phyloP scores from a whole-genome alignment of 768 basidiomycete genomes.

The Trametes punicea region DNA sequence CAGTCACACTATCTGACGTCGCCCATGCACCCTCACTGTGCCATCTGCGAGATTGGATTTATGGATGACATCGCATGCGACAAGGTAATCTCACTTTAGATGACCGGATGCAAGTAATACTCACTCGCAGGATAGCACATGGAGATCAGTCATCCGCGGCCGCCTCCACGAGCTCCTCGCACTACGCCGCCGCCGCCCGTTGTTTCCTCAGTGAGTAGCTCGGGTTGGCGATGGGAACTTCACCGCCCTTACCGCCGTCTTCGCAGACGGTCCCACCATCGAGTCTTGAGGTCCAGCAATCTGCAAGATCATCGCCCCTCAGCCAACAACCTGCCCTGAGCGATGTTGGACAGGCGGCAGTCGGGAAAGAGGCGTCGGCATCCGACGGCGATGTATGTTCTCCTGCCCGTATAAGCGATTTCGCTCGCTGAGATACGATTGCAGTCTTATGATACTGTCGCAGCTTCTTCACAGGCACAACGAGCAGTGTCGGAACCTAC shows the following conservation, averaged over 20 bases:
- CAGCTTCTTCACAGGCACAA: conserved; percentile 10
- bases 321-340: neutral
- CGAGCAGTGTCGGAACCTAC: conserved; percentile 19
- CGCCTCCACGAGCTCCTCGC: neutral
- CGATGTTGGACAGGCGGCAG: neutral
- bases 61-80: conserved; percentile 12
- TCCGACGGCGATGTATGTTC: conserved; percentile 1
- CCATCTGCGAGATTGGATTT: conserved; percentile 23
- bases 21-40: conserved; percentile 23
- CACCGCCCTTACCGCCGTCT: too few relatives aligned
- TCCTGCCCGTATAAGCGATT: neutral
- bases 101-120: neutral
- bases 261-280: neutral
- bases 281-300: neutral
- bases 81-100: conserved; percentile 14
- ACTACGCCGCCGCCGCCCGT: neutral
- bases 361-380: neutral
- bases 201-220: neutral
- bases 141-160: conserved; percentile 8
- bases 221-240: too few relatives aligned
- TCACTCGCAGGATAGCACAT: neutral
- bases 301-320: conserved; percentile 12
- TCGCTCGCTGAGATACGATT: neutral
- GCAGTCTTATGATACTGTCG: conserved; percentile 15
- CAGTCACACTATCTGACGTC: conserved; percentile 15